Conservation (phyloP, 2,329 filamentous ascomycete species). For the Aureobasidium zeae region DNA sequence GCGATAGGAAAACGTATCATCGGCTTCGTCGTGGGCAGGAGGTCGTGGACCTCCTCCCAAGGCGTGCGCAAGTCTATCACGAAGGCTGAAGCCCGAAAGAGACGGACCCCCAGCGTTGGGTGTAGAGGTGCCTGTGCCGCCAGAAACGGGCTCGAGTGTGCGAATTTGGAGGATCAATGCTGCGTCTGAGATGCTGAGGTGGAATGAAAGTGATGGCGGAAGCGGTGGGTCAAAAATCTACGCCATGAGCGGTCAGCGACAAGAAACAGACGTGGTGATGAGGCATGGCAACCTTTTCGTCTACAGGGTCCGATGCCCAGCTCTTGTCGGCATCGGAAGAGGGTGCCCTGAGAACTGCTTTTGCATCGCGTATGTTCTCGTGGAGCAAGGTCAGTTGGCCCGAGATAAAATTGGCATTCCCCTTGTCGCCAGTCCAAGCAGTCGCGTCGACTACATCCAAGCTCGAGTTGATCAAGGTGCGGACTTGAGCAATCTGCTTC, state of each 20-base stretch:
- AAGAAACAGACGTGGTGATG: background rate
- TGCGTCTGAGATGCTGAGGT: constrained; percentile 47
- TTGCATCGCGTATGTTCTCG: constrained; percentile 54
- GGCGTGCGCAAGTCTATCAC: constrained; percentile 44
- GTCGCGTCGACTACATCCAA: constrained; percentile 76
- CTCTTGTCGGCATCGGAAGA: constrained; percentile 38
- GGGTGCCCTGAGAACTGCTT: constrained; percentile 46
- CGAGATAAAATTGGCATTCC: constrained; percentile 48
- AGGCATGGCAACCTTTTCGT: constrained; percentile 48
- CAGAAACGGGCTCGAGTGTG: constrained; percentile 48
- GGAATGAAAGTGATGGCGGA: constrained; percentile 63
- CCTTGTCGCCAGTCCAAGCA: constrained; percentile 59
- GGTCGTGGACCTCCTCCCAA: constrained; percentile 33
- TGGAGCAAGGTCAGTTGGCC: constrained; percentile 50
- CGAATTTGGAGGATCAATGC: constrained; percentile 55
- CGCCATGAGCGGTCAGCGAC: constrained; percentile 2
- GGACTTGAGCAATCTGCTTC: constrained; percentile 59
- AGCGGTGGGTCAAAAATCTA: constrained; percentile 50
- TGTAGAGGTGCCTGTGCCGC: constrained; percentile 27
- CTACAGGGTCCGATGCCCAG: constrained; percentile 48
- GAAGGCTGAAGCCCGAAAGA: constrained; percentile 47
- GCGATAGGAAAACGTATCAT: constrained; percentile 62
- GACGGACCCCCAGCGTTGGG: constrained; percentile 27
- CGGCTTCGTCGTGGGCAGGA: constrained; percentile 54
- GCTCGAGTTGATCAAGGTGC: constrained; percentile 70